Evolutionary conservation across 2,329 filamentous ascomycete genomes (phyloP), one percentile per base, ranked within the genome.

Genomic region (Didymosphaeria variabile): DNA sequence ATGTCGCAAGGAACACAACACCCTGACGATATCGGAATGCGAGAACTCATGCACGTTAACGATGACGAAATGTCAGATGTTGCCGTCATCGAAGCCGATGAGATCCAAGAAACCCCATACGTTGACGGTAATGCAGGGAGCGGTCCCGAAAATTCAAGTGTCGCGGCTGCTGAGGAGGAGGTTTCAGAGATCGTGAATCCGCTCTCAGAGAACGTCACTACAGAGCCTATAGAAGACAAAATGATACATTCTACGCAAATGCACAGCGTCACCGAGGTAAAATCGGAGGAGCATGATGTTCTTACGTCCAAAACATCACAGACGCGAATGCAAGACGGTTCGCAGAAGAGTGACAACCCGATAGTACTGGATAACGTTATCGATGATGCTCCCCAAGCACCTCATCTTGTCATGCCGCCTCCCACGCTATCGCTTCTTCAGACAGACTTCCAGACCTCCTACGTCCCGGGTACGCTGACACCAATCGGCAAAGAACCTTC

Each of bases 401-500:
- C 62, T 23, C 55, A 52, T 21, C 56, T 71, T 47, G 55, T 64
- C 31, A 79, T 78, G 76, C 73, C 74, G 38, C 76, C 76, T 17
- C 76, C 77, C 4, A 67, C 55, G 1, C 57, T 78, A 5, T 67
- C 72, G 8, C 52, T 60, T 3, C 59, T 74, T 1, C 68, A 71
- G 36, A 72, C 67, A 0, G 59, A 70, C 44, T 66, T 74, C 15
- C 49, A 55, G 15, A 46, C 57, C n/a, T 17, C 62, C 6, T 55
- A 55, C 52, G 23, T 34, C 1, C 62, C 63, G 13, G 72, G 67
- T 8, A 21, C 73, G 36, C 57, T 73, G 45, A 77, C 74, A 15
- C 76, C 76, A 2, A 68, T 76, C 40, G 74, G 72, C 34, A 67
- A 59, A 58, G 73, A 75, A 58, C 76, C 76, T n/a, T 65, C 64